Base-by-base conservation (phyloP, 352 stramenopile genomes). In the Globisporangium paddicum region DNA sequence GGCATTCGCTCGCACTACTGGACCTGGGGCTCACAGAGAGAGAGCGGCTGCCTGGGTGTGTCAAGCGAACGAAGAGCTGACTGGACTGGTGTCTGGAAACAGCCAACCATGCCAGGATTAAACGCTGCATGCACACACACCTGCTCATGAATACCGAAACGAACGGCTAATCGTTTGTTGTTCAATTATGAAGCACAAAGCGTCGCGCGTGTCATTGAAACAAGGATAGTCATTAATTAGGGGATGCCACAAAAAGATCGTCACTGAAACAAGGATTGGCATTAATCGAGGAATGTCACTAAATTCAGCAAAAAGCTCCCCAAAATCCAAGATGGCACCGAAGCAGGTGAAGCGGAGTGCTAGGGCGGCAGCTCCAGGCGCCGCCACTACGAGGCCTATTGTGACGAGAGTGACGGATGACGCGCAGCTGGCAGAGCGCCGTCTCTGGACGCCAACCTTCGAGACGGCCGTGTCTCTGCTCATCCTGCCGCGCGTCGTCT, bases 401-500 rank as follows among this genome's bases (percentile, higher is more conserved):
- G 2, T 8, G 5, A n/a, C 26, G 8, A 32, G 13, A 21, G 18
- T 26, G 8, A 3, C 38, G 1, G 16, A 44, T 53, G 25, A 32
- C 6, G 28, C 21, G 9, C 18, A 41, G 5, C 3, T 26, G 16
- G 57, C 16, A 6, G 58, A 64, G 51, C 50, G 51, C 11, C 52
- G 40, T 16, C 32, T 71, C 30, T 76, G 69, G 69, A 51, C 66
- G n/a, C 69, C 69, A 19, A 60, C 47, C 11, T 57, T 68, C 7
- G 54, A 76, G 52, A 75, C 69, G 3, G 67, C 63, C 6, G 53
- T 79, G 40, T 66, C 56, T 34, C 23, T 77, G 32, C 56, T 77
- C 42, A 28, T 77, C 10, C 51, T 73, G 26, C 57, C 73, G 30
- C 76, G 73, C 45, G 52, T 84, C n/a, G 19, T 62, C n/a, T 64